Base-by-base conservation (phyloP, 164 flowering plant genomes). In the Protea cynaroides region DNA sequence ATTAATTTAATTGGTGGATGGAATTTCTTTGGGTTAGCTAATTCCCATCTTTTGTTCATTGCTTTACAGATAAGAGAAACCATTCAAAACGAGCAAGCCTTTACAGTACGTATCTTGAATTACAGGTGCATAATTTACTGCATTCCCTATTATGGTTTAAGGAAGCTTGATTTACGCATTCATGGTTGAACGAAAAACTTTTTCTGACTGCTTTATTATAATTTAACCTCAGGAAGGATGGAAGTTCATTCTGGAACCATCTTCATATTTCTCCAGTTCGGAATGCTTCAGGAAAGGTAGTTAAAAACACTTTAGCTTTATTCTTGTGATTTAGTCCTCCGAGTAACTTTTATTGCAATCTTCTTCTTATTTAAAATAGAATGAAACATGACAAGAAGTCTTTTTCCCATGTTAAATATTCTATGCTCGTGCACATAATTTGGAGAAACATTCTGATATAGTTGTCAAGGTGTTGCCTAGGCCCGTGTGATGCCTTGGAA, bases 231-330 rank as follows among this genome's bases (percentile, higher is more conserved):
- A 92, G 98, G 84, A 93, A 90, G 72, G 92, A 93, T 40, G 70
- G 69, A 51, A 82, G 80, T 66, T 74, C 92, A 61, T 93, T 93
- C 76, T 93, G 96, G 97, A 88, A 86, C 78, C 74, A 78, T 72
- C 94, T 93, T 69, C 96, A 93, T 71, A 74, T 88, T 60, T 87
- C 98, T 67, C 97, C 98, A 4, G 84, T 87, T 51, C 85, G 96
- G 63, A 84, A 86, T 86, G 96, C 96, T 54, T 72, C 94, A 58
- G 98, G 96, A 71, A 90, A 86, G 98, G 98, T 92, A 82, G 58
- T 72, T n/a, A 53, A 21, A 8, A 23, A 15, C 29, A 15, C 34
- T 17, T 56, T 9, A 22, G 23, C 13, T 8, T 38, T 51, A 29
- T 59, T n/a, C 19, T 5, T n/a, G 4, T 1, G 12, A 12, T 47